Evolutionary conservation across 108 stramenopile species (phyloP).

Genomic region (Ochromonas danica): DNA sequence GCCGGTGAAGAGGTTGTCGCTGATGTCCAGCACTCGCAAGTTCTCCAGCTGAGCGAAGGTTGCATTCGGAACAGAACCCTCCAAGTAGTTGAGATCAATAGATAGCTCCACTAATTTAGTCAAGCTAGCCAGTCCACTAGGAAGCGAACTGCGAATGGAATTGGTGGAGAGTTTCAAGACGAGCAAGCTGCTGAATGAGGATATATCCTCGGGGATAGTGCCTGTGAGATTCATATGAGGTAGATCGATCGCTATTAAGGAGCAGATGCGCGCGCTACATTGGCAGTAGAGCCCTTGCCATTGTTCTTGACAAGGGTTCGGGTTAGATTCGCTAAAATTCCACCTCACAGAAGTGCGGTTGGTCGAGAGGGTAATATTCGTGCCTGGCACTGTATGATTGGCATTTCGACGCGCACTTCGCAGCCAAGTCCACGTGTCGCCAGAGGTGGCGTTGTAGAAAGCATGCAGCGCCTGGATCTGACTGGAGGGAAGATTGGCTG

Average conservation of each 20-base stretch:
- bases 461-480: not conserved
- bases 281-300: not conserved
- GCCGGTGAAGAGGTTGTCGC: not conserved
- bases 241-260: too few relatives aligned
- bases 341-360: not conserved
- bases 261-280: too few relatives aligned
- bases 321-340: conserved; percentile 5
- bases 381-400: not conserved
- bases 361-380: too few relatives aligned
- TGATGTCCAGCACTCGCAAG: too few relatives aligned
- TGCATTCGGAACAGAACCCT: not conserved
- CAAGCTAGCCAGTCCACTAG: not conserved
- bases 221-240: not conserved
- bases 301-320: not conserved
- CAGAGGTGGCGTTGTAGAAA: not conserved
- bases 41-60: too few relatives aligned
- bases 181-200: not conserved
- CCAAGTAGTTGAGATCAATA: not conserved
- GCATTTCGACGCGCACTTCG: too few relatives aligned
- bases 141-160: not conserved
- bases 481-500: too few relatives aligned
- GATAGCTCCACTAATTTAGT: not conserved
- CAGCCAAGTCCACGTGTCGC: not conserved
- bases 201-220: not conserved
- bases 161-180: not conserved